Evolutionary conservation across 768 basidiomycete species (phyloP), one percentile per base, ranked within the genome.

Genomic region (Flagelloscypha sp.): DNA sequence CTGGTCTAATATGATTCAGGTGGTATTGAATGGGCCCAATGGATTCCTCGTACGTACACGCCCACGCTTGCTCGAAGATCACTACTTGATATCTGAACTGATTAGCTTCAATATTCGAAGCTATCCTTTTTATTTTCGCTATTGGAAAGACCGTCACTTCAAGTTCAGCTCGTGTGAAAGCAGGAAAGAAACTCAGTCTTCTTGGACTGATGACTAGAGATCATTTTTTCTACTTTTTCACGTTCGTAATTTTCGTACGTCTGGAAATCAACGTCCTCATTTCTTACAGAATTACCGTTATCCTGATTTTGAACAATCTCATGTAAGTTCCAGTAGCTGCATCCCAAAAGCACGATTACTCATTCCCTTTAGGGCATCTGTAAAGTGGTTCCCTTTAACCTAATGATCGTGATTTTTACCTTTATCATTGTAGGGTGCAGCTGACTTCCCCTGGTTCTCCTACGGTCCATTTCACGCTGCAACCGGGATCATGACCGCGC

Each of bases 361-460:
- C 20, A n/a, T 3, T 7, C 6, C 24, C 1, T 13, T 12, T 8
- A 7, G 10, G 2, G 30, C 23, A n/a, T n/a, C n/a, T n/a, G n/a
- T n/a, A n/a, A n/a, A n/a, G n/a, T n/a, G n/a, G n/a, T n/a, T n/a
- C n/a, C n/a, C n/a, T n/a, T n/a, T n/a, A n/a, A n/a, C n/a, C n/a
- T n/a, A n/a, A n/a, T n/a, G n/a, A n/a, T n/a, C n/a, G n/a, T 4
- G 18, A 7, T 23, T 18, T 4, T 18, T 8, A 25, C 16, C 22
- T 30, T 3, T 15, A 31, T 17, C 20, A 22, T 20, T 25, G 7
- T 22, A 69, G 65, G 63, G 59, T 11, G 44, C 59, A 4, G 67
- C 66, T 0, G 53, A 55, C 24, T 67, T 70, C 24, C 69, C 67
- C 2, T 72, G 69, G 69, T 69, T 72, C 38, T 63, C 68, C 38